Percentiles rank a stretch among this genome's conserved stretches.
Evolutionary conservation across 257 asterid genomes (phyloP).

Genomic region (Solanum ossicruentum): DNA sequence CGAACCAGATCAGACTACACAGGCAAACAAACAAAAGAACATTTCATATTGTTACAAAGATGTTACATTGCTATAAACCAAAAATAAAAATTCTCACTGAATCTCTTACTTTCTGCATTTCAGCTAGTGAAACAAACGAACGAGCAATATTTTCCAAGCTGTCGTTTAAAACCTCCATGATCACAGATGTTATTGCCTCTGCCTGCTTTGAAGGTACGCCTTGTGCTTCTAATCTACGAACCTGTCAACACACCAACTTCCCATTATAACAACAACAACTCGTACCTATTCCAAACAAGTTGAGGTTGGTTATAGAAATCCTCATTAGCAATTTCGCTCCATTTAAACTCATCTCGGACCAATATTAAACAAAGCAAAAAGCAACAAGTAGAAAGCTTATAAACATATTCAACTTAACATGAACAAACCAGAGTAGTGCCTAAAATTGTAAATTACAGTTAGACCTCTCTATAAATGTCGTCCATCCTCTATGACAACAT

Average conservation of each 20-base stretch:
- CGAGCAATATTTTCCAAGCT: constrained; percentile 42
- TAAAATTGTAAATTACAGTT: not conserved
- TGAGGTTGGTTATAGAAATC: not conserved
- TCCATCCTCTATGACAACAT: not conserved
- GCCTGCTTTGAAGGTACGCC: constrained; percentile 51
- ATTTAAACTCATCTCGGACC: not conserved
- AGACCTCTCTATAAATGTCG: not conserved
- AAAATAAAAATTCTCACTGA: not conserved
- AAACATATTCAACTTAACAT: not conserved
- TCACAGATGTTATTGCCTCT: constrained; percentile 55
- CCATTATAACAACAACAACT: not conserved
- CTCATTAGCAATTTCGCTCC: not conserved
- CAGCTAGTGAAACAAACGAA: constrained; percentile 33
- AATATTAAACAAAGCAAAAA: not conserved
- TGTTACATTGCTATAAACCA: not conserved
- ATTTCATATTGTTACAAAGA: not conserved
- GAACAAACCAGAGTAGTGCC: not conserved
- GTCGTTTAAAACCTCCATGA: constrained; percentile 38
- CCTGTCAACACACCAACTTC: constrained; percentile 12
- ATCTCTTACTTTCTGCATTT: constrained; percentile 49
- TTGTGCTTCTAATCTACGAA: constrained; percentile 49
- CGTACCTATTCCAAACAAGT: not conserved
- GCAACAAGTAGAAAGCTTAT: not conserved
- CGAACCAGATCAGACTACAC: constrained; percentile 33
- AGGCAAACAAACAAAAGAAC: not conserved